Base-by-base conservation (phyloP, 2,329 filamentous ascomycete species). In the Keithomyces neogunnii region DNA sequence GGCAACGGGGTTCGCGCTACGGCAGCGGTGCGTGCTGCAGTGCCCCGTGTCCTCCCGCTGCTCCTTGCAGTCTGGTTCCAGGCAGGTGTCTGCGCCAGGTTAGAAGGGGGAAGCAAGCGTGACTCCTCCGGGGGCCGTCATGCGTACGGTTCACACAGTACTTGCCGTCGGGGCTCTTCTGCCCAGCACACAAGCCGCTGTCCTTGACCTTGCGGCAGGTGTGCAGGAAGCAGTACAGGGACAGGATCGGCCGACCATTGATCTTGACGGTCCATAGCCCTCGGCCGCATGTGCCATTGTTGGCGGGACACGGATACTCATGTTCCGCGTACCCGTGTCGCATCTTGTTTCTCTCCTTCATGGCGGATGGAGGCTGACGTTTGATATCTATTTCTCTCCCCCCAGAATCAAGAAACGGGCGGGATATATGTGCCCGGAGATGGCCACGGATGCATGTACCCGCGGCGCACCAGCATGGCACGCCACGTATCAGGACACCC, bases 141-240 rank as follows among this genome's bases (percentile, higher is more conserved):
- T 35, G 36, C 48, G 2, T 26, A 50, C 48, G 48, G 28, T 50
- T 8, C n/a, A 10, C 1, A 43, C 48, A 50, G 8, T 36, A 50
- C 32, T 50, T 50, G 10, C 32, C 43, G 5, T 26, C 47, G 3
- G 7, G 35, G 3, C 36, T 8, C 35, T 46, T 46, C 13, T 45
- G 40, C 28, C 42, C 7, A 11, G 29, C 33, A 26, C 48, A 50
- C 29, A 49, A 9, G 10, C n/a, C 35, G 13, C 42, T 26, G 28
- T 51, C 47, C 4, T 49, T 33, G 19, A 51, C 31, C 28, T 28
- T 40, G 13, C 50, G 49, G 13, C 53, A 55, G 11, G 47, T 32
- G 19, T 55, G 53, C 3, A 36, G 3, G 19, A 36, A 3, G 39
- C 53, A 55, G 42, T 53, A 48, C 36, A 49, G 8, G 3, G 47